Base-by-base conservation (phyloP, 495 filamentous ascomycete genomes). In the Hypoxylon fragiforme region DNA sequence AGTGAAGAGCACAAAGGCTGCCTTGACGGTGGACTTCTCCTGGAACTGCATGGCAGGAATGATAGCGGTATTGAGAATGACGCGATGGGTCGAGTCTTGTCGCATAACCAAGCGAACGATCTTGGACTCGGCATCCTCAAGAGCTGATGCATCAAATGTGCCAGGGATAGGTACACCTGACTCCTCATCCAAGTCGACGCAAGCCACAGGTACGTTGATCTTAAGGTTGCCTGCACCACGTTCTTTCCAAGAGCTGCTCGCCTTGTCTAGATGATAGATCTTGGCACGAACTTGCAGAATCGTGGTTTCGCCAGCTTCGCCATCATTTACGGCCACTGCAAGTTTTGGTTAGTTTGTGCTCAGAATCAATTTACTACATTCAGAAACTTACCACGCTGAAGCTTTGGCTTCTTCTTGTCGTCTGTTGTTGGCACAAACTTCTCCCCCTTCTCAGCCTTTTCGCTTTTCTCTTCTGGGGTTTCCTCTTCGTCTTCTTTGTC, bases 1-100 rank as follows among this genome's bases (percentile, higher is more conserved):
- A 1, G 77, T 81, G 54, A 82, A 82, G 20, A 81, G 46, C 5
- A 81, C 65, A 22, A 59, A 67, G 2, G 74, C 82, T 14, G 83
- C 76, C 54, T 87, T 79, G 34, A 81, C 70, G 40, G 86, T 77
- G 42, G 81, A 78, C 56, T 82, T 87, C 15, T 88, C 83, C 22
- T 87, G 83, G 60, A 89, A 84, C 28, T 80, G 79, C 81, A 92
- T 87, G 3, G 81, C 79, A 59, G 86, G 84, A 38, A 87, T 81
- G 46, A 96, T 74, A 1, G 82, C 80, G 3, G 85, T 86, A 69
- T 96, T 96, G 31, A 96, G 77, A 63, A 94, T 83, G n/a, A 96
- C 85, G n/a, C 89, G 82, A 45, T 87, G 78, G 3, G 86, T 88
- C 32, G 88, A 87, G 55, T 95, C 90, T 35, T 92, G 90, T 3